Conservation (phyloP, 176 grass and related monocot species). For the Pharus latifolius region DNA sequence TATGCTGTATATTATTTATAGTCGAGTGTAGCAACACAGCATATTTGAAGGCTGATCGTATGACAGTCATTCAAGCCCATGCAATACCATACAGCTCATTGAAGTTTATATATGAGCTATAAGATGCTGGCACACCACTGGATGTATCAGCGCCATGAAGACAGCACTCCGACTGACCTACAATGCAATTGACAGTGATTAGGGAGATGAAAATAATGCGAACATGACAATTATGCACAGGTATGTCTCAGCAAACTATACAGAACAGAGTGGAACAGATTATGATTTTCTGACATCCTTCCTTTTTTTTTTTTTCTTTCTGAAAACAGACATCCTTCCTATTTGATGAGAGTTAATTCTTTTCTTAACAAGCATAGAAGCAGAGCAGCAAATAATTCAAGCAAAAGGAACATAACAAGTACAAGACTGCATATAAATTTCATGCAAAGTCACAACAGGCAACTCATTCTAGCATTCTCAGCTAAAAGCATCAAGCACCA, state of each 20-base stretch:
- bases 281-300: too few relatives aligned
- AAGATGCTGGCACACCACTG: not conserved
- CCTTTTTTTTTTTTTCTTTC: too few relatives aligned
- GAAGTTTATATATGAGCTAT: not conserved
- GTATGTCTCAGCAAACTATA: not conserved
- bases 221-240: too few relatives aligned
- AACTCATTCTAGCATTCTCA: not conserved
- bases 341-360: too few relatives aligned
- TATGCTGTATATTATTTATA: not conserved
- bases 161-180: conserved; percentile 1
- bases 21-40: not conserved
- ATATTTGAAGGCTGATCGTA: not conserved
- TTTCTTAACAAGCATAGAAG: too few relatives aligned
- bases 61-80: not conserved
- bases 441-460: not conserved
- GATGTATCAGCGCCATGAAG: not conserved
- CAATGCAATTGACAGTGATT: not conserved
- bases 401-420: not conserved
- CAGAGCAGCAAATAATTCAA: not conserved
- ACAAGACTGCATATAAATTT: not conserved
- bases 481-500: conserved; percentile 1
- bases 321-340: too few relatives aligned
- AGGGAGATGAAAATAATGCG: not conserved
- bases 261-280: too few relatives aligned
- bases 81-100: not conserved